Evolutionary conservation across 768 basidiomycete genomes (phyloP).

Genomic region (Pleurotus giganteus): DNA sequence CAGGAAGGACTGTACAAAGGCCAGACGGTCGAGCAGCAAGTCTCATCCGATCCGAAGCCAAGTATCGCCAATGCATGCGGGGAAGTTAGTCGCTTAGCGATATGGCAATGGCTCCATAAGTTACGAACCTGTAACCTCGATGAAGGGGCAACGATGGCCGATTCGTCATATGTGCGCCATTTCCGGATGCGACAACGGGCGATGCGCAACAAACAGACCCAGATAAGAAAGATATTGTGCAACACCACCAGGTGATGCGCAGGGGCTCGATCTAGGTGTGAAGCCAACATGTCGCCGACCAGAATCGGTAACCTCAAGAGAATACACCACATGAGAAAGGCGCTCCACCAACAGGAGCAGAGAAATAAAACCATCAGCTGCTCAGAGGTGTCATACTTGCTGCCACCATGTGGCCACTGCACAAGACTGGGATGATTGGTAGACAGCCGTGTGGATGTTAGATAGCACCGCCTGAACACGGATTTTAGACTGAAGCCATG

Average conservation of each 20-base stretch:
- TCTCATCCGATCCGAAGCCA: slow-evolving; percentile 3
- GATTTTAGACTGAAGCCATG: not conserved
- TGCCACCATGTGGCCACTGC: slow-evolving; percentile 1
- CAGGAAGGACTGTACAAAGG: not conserved
- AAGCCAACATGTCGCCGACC: not conserved
- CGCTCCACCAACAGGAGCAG: slow-evolving; percentile 6
- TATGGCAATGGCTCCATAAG: slow-evolving; percentile 4
- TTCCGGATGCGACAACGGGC: not conserved
- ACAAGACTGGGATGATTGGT: not conserved
- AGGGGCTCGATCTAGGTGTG: not conserved
- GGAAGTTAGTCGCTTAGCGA: slow-evolving; percentile 7
- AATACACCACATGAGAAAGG: slow-evolving; percentile 4
- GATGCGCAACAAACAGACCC: not conserved
- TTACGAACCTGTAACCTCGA: not conserved
- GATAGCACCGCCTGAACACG: not conserved
- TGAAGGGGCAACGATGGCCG: slow-evolving; percentile 3
- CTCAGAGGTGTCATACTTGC: not conserved
- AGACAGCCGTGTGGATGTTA: not conserved
- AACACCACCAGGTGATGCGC: slow-evolving; percentile 6
- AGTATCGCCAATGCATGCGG: slow-evolving; percentile 1
- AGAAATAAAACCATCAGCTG: not conserved
- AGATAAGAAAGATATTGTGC: slow-evolving; percentile 3
- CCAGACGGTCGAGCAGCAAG: not conserved
- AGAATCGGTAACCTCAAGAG: slow-evolving; percentile 7
- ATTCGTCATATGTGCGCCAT: slow-evolving; percentile 9